These are phyloP conservation scores for Salix koriyanagi DNA, from an alignment of 345 rosid species.

Conservation along the genomic window DNA sequence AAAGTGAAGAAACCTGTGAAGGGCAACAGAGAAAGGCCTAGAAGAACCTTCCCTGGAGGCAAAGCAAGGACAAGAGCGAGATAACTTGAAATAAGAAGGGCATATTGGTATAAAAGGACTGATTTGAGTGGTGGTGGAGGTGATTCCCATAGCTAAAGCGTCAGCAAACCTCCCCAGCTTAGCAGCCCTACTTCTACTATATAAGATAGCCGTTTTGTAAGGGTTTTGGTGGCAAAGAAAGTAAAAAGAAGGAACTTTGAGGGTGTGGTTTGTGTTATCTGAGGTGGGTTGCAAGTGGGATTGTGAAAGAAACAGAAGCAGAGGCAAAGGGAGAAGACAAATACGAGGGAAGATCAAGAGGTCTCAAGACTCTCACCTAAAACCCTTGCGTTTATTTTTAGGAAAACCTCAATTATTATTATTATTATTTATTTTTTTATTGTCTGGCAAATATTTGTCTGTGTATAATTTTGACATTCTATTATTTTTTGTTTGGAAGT, in stretches of 20 bases:
- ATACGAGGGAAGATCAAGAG: neutral
- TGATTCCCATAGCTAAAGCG: slow-evolving; percentile 56
- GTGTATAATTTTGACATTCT: neutral
- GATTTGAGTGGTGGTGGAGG: slow-evolving; percentile 38
- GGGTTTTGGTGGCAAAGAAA: slow-evolving; percentile 6
- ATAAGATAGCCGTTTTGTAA: slow-evolving; percentile 41
- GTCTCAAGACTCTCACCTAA: neutral
- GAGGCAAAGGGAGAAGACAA: slow-evolving; percentile 12
- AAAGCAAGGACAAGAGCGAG: slow-evolving; percentile 32
- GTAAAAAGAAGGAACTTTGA: slow-evolving; percentile 2
- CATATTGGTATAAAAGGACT: slow-evolving; percentile 36
- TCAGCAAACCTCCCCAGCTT: slow-evolving; percentile 52
- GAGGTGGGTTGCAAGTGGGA: slow-evolving; percentile 28
- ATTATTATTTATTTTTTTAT: neutral
- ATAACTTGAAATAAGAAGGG: slow-evolving; percentile 36
- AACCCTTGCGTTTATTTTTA: slow-evolving; percentile 20
- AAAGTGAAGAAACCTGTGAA: slow-evolving; percentile 36
- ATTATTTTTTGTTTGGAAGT: neutral
- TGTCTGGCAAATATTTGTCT: slow-evolving; percentile 5
- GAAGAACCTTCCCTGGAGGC: slow-evolving; percentile 20
- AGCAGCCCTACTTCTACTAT: neutral
- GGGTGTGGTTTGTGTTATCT: neutral
- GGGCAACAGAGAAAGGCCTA: slow-evolving; percentile 12
- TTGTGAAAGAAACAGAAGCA: slow-evolving; percentile 11
- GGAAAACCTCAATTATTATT: neutral